Base-by-base conservation (phyloP, 768 basidiomycete species). In the Boletellus ananas region DNA sequence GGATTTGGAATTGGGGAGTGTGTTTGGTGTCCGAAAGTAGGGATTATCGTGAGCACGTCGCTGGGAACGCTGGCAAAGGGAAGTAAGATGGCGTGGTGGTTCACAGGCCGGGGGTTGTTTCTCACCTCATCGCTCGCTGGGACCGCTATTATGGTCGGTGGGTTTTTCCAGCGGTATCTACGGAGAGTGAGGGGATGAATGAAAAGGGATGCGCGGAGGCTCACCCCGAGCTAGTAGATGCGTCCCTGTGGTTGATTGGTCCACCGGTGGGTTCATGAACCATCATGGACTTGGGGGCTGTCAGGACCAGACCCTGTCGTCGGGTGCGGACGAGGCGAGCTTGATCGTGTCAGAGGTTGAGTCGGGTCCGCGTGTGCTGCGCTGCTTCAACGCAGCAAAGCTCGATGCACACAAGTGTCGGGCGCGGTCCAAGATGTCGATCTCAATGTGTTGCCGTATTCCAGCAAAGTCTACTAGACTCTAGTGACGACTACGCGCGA, bases 181-280 rank as follows among this genome's bases (percentile, higher is more conserved):
- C 35, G 52, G 31, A 42, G 34, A 20, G 45, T 59, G 50, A 56
- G 38, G n/a, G 27, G 18, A 45, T 38, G 33, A 37, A 43, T 25
- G 40, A 29, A 36, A 54, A 43, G 3, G 35, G 10, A 37, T 18
- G 47, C n/a, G 20, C n/a, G 37, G 44, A n/a, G 16, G 52, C 65
- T 56, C 50, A 62, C 67, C 16, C 9, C 4, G 55, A 44, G 34
- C 43, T 18, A 44, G 40, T 49, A 13, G 69, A 68, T 39, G 66
- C 69, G 38, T 69, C 68, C 58, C 68, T 69, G 42, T 52, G 40
- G 56, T 62, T 65, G 43, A 43, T 40, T 48, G 61, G 56, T 3
- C 33, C 47, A 34, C 51, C 11, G 17, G 33, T n/a, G 3, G 53
- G 40, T 13, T 51, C 59, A 39, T 58, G 52, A 12, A 51, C 43